phyloP scores from a whole-genome alignment of 176 grass and related monocot genomes.

The Lolium rigidum region DNA sequence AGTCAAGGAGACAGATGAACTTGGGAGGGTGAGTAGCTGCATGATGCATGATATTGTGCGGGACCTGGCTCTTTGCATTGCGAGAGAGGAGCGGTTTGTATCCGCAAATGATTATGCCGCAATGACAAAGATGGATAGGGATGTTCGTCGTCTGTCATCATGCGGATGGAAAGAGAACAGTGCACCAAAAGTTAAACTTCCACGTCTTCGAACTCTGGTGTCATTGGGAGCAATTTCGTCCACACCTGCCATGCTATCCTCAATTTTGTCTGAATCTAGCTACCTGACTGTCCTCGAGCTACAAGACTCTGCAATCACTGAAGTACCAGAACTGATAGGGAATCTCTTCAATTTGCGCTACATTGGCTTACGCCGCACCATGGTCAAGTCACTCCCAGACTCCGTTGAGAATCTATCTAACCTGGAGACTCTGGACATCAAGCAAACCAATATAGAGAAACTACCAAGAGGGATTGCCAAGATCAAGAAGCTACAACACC shows the following conservation, averaged over 20 bases:
- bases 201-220: conserved; percentile 26
- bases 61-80: conserved; percentile 23
- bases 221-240: conserved; percentile 3
- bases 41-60: conserved; percentile 31
- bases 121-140: background rate
- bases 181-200: background rate
- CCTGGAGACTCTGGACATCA: conserved; percentile 28
- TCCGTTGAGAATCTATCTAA: conserved; percentile 27
- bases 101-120: conserved; percentile 1
- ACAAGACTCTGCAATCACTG: conserved; percentile 30
- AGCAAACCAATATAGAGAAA: conserved; percentile 27
- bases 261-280: background rate
- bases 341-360: conserved; percentile 26
- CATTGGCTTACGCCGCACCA: conserved; percentile 19
- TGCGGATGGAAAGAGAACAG: conserved; percentile 3
- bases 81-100: conserved; percentile 12
- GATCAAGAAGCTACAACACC: conserved; percentile 14
- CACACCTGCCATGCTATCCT: conserved; percentile 9
- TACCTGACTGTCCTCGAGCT: conserved; percentile 38
- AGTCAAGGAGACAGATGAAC: conserved; percentile 11
- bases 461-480: conserved; percentile 20
- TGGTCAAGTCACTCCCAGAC: conserved; percentile 13
- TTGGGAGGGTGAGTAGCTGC: conserved; percentile 28
- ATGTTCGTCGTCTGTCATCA: conserved; percentile 25
- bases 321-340: conserved; percentile 12